Evolutionary conservation across 2,329 filamentous ascomycete species (phyloP), one percentile per base, ranked within the genome.

Genomic region (Scedosporium dehoogii): DNA sequence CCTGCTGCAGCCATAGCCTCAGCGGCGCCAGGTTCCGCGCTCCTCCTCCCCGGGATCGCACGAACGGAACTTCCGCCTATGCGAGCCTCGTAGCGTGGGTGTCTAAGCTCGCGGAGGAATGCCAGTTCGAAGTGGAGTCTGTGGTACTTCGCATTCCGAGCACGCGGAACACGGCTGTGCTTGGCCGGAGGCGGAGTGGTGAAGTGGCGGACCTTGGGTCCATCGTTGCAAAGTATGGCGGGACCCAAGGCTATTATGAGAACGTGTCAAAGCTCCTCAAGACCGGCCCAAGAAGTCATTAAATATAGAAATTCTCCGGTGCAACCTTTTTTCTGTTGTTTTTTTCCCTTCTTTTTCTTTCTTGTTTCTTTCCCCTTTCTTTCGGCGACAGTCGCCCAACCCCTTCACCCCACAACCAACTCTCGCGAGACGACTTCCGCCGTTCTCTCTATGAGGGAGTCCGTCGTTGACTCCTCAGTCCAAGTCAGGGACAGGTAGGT

Each of bases 71-170:
- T 10, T 96, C 91, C 3, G 88, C 89, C 27, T 97, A 96, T 73
- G 88, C 91, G 0, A 89, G 89, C 1, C 81, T 99, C 16, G 91
- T 93, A 21, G 84, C 84, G 58, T 97, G 93, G 82, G 85, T 92
- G 0, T 79, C 84, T 21, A 77, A 79, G 29, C 81, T 99, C 51
- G 87, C 89, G 0, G 76, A 78, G 38, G 86, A 89, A 63, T 85
- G 91, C 65, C 90, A 89, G 1, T 96, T 87, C 80, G 75, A 80
- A 4, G 81, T 90, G 0, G 91, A 97, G 74, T 90, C 83, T 65
- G 93, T 96, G 69, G 86, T 94, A 79, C 74, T 99, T 68, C 81
- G 93, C 56, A 97, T 99, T 65, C 94, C 94, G 0, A 96, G 90
- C 72, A 97, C 93, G 46, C 81, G 94, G 65, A 97, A 97, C 73